phyloP scores from a whole-genome alignment of 2,329 filamentous ascomycete genomes.

The Chrysoporthe deuterocubensis region DNA sequence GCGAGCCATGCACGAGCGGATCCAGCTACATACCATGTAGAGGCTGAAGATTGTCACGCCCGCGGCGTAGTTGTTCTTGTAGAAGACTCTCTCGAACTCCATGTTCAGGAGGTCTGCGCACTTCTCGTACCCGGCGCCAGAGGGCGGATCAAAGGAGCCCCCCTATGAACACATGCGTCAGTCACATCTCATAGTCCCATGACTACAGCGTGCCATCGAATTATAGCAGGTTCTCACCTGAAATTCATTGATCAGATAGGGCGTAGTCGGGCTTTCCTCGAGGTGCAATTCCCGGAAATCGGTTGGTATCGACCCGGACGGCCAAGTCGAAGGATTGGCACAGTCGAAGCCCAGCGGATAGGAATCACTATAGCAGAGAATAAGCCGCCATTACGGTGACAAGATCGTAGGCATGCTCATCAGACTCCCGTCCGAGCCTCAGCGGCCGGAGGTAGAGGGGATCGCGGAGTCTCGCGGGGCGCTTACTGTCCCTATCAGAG shows the following conservation, averaged over 20 bases:
- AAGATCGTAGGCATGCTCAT: background rate
- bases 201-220: background rate
- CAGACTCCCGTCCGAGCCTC: too few species aligned
- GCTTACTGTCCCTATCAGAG: constrained; percentile 15
- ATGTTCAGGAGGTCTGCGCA: constrained; percentile 69
- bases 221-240: constrained; percentile 5
- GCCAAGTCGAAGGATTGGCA: constrained; percentile 66
- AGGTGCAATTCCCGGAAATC: constrained; percentile 58
- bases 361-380: constrained; percentile 51
- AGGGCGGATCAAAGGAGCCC: constrained; percentile 75
- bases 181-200: background rate
- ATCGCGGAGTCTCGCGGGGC: background rate
- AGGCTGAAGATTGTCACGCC: constrained; percentile 71
- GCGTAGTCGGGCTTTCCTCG: constrained; percentile 66
- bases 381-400: constrained; percentile 2
- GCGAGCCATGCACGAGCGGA: constrained; percentile 31
- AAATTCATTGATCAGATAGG: constrained; percentile 57
- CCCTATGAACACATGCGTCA: constrained; percentile 48
- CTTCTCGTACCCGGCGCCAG: constrained; percentile 70
- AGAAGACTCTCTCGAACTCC: constrained; percentile 78
- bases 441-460: background rate
- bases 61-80: constrained; percentile 74
- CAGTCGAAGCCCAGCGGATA: constrained; percentile 69
- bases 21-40: constrained; percentile 61
- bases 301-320: constrained; percentile 58